Conservation (phyloP, 345 rosid genomes). For the Angophora floribunda region DNA sequence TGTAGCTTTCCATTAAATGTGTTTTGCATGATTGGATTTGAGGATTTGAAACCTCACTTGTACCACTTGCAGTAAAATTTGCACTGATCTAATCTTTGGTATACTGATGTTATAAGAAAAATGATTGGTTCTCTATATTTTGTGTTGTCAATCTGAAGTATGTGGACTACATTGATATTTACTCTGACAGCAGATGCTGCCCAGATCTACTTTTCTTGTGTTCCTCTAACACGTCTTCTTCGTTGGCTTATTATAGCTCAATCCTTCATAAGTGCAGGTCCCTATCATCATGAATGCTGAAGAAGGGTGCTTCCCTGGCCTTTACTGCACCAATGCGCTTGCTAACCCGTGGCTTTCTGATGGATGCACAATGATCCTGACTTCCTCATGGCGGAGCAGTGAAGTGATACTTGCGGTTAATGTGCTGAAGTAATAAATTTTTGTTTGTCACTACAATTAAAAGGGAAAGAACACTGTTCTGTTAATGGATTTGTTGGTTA, state of each 20-base stretch:
- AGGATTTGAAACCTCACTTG: neutral
- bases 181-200: neutral
- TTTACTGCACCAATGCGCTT: conserved; percentile 42
- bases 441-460: neutral
- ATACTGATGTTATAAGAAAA: neutral
- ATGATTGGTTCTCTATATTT: neutral
- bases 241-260: neutral
- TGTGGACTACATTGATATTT: neutral
- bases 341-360: conserved; percentile 87
- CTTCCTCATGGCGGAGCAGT: conserved; percentile 67
- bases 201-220: neutral
- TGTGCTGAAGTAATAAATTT: conserved; percentile 38
- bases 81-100: neutral
- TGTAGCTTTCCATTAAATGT: neutral
- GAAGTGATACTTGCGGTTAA: conserved; percentile 68
- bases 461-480: neutral
- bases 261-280: conserved; percentile 23
- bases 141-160: neutral
- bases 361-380: conserved; percentile 61
- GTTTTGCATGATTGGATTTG: neutral
- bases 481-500: neutral
- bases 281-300: conserved; percentile 58
- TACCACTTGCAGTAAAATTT: neutral
- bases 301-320: conserved; percentile 80
- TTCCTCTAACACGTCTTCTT: neutral